phyloP scores from a whole-genome alignment of 139 green algal genomes.

The Pleodorina starrii region DNA sequence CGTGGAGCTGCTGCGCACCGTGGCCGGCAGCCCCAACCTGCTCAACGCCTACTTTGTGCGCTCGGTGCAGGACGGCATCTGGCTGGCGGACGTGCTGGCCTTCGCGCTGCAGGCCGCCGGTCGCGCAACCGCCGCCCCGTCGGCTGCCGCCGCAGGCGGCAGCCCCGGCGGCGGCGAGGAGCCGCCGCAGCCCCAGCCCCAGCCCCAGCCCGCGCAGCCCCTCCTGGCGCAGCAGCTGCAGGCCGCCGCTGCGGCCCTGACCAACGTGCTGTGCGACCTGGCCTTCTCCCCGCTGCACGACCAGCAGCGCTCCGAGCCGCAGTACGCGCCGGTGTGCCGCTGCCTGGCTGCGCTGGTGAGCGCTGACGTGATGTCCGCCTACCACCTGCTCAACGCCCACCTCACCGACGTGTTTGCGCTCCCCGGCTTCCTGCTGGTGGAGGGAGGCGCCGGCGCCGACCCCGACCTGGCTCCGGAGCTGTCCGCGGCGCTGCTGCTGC shows the following conservation, averaged over 20 bases:
- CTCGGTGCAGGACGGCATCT: not conserved
- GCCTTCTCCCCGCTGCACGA: not conserved
- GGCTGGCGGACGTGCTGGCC: not conserved
- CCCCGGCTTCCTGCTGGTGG: not conserved
- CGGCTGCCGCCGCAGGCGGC: not conserved
- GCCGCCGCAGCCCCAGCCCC: no score
- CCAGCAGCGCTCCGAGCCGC: not conserved
- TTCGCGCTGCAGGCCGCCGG: not conserved
- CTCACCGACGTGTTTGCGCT: constrained; percentile 3
- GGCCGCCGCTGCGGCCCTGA: not conserved
- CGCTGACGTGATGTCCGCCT: not conserved
- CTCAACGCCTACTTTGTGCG: constrained; percentile 5
- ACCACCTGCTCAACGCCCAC: not conserved
- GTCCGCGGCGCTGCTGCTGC: not conserved
- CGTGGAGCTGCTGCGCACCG: not conserved
- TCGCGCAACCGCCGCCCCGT: not conserved
- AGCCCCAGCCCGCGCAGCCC: not conserved
- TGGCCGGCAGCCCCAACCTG: not conserved
- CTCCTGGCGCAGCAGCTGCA: not conserved
- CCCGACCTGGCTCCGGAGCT: not conserved
- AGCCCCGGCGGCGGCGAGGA: not conserved
- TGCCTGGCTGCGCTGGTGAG: constrained; percentile 17
- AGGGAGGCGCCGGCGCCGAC: not conserved
- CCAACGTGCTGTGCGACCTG: not conserved
- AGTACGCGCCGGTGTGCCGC: not conserved